Evolutionary conservation across 306 rosid genomes (phyloP).

Genomic region (Quercus mongolica): DNA sequence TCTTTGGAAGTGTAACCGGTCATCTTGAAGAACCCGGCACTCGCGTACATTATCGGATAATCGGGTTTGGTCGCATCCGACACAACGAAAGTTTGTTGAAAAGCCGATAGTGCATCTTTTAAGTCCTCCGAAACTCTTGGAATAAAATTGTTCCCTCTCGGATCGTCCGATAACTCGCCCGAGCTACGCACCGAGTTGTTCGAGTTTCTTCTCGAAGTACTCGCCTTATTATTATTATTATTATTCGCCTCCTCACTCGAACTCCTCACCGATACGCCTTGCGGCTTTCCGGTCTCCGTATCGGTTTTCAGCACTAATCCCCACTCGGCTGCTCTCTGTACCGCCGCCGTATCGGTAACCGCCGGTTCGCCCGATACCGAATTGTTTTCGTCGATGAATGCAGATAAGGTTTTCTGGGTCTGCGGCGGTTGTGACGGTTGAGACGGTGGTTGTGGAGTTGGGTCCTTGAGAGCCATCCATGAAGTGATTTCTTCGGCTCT

Average conservation of each 20-base stretch:
- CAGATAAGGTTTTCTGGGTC: conserved; percentile 32
- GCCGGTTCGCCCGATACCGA: conserved; percentile 26
- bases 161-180: conserved; percentile 58
- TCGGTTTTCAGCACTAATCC: conserved; percentile 80
- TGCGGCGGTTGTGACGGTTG: conserved; percentile 1
- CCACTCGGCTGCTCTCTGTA: conserved; percentile 93
- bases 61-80: conserved; percentile 93
- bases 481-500: conserved; percentile 50
- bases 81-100: conserved; percentile 93
- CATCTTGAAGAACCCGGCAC: conserved; percentile 94
- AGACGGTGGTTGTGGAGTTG: conserved; percentile 3
- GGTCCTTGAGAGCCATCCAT: conserved; percentile 85
- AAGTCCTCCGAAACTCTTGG: conserved; percentile 76
- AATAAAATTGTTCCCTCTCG: conserved; percentile 39
- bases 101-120: conserved; percentile 73
- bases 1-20: conserved; percentile 92
- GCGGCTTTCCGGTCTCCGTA: conserved; percentile 76
- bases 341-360: conserved; percentile 42
- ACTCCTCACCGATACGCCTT: conserved; percentile 57
- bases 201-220: conserved; percentile 51
- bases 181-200: conserved; percentile 65
- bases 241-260: conserved; percentile 84
- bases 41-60: conserved; percentile 87
- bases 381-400: conserved; percentile 17
- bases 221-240: conserved; percentile 27